A percentile compares a stretch with the other conserved stretches of the same genome.
These are phyloP conservation scores for Collybia sp. DNA, from an alignment of 768 basidiomycete genomes.

Conservation along the genomic window DNA sequence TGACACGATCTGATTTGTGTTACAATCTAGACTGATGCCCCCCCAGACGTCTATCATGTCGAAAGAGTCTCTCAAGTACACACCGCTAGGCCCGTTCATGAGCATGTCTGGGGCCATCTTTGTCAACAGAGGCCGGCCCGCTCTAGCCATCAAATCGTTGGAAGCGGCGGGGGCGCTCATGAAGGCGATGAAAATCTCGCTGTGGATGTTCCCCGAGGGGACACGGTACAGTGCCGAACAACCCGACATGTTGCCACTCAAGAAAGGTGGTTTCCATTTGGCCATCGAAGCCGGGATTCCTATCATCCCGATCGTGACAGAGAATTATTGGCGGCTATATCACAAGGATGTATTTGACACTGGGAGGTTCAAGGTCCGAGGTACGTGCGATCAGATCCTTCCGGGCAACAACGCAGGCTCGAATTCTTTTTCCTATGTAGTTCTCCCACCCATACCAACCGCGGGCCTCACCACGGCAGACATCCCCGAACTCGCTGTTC, in stretches of 20 bases:
- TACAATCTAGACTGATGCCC: slow-evolving; percentile 65
- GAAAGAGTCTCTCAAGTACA: slow-evolving; percentile 83
- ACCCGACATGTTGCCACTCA: slow-evolving; percentile 78
- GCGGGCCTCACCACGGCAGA: slow-evolving; percentile 65
- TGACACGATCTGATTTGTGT: slow-evolving; percentile 6
- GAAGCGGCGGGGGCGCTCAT: slow-evolving; percentile 74
- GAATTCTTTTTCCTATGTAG: slow-evolving; percentile 33
- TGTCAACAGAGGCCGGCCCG: slow-evolving; percentile 80
- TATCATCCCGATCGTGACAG: slow-evolving; percentile 85
- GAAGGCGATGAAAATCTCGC: slow-evolving; percentile 62
- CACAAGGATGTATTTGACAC: slow-evolving; percentile 69
- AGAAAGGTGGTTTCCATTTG: slow-evolving; percentile 98
- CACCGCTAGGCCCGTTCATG: slow-evolving; percentile 92
- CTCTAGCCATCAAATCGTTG: slow-evolving; percentile 70
- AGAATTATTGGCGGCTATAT: slow-evolving; percentile 92
- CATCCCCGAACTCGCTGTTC: slow-evolving; percentile 57
- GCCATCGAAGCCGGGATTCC: slow-evolving; percentile 90
- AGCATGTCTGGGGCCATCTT: slow-evolving; percentile 86
- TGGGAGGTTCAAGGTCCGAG: slow-evolving; percentile 78
- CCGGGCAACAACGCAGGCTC: not conserved
- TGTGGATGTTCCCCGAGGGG: slow-evolving; percentile 98
- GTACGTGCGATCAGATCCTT: slow-evolving; percentile 37
- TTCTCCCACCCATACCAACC: slow-evolving; percentile 87
- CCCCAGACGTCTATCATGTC: slow-evolving; percentile 83
- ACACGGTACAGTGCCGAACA: slow-evolving; percentile 71